A percentile compares a stretch with the other conserved stretches of the same genome.
These are phyloP conservation scores for Talaromyces trachyspermus DNA, from an alignment of 495 filamentous ascomycete genomes.

Conservation along the genomic window DNA sequence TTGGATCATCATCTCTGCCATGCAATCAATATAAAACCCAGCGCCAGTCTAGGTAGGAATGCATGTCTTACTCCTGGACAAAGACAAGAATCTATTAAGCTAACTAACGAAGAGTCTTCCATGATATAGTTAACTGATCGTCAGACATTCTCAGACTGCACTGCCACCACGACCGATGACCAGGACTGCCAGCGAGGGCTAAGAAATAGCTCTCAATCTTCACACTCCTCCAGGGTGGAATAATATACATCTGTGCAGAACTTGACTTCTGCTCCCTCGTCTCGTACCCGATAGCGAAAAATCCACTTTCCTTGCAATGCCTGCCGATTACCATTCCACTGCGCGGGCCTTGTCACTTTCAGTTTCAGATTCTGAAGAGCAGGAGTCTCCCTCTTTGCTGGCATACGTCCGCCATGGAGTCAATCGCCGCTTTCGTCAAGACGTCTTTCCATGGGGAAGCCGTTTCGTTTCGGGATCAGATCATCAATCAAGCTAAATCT, in stretches of 20 bases:
- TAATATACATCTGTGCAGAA: too few species aligned
- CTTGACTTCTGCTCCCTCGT: background rate
- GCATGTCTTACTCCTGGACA: too few species aligned
- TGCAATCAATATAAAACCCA: too few species aligned
- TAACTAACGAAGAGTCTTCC: too few species aligned
- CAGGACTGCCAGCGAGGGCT: background rate
- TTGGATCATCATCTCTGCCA: too few species aligned
- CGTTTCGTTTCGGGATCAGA: constrained; percentile 33
- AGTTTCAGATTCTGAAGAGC: constrained; percentile 41
- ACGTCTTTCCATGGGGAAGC: constrained; percentile 22
- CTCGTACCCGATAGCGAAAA: too few species aligned
- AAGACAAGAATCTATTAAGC: too few species aligned
- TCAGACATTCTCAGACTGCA: background rate
- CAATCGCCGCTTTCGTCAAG: constrained; percentile 18
- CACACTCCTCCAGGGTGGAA: too few species aligned
- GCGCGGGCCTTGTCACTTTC: constrained; percentile 59
- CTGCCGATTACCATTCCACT: constrained; percentile 54
- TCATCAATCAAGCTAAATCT: constrained; percentile 37
- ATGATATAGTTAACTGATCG: background rate
- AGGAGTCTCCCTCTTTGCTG: constrained; percentile 19
- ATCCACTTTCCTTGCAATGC: constrained; percentile 39
- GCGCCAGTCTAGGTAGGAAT: too few species aligned
- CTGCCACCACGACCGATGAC: constrained; percentile 2
- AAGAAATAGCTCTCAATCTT: background rate
- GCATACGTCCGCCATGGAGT: constrained; percentile 39